Evolutionary conservation across 176 grass and related monocot species (phyloP).

Genomic region (Oropetium thomaeum): DNA sequence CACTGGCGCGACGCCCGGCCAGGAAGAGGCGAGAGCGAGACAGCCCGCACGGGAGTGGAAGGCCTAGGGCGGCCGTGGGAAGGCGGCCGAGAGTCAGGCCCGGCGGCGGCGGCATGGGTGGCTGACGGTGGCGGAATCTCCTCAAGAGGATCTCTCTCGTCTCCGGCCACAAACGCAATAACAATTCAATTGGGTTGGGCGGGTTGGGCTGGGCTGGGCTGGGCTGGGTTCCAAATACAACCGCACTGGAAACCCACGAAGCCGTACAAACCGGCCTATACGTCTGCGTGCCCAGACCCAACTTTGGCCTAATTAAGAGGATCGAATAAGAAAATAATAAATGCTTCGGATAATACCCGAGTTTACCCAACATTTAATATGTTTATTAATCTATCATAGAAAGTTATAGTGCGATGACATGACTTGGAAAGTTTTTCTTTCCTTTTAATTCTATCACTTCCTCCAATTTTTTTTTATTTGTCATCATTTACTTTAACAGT

Average conservation of each 20-base stretch:
- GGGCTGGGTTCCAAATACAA: not conserved
- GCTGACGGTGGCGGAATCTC: not conserved
- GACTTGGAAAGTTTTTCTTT: too few relatives aligned
- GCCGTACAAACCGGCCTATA: too few relatives aligned
- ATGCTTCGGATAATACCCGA: too few relatives aligned
- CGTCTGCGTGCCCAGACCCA: too few relatives aligned
- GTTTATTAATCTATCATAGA: too few relatives aligned
- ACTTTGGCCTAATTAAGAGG: too few relatives aligned
- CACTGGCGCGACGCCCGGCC: conserved; percentile 23
- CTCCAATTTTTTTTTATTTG: too few relatives aligned
- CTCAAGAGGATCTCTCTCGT: not conserved
- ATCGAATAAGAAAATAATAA: too few relatives aligned
- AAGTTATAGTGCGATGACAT: too few relatives aligned
- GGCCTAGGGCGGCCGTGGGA: conserved; percentile 11
- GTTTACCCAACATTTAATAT: too few relatives aligned
- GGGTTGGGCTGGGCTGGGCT: not conserved
- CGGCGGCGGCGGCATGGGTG: conserved; percentile 17
- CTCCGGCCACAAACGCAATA: not conserved
- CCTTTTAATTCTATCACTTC: too few relatives aligned
- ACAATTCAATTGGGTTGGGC: not conserved
- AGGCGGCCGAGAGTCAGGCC: conserved; percentile 30
- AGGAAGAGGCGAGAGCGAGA: conserved; percentile 12
- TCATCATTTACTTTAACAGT: too few relatives aligned
- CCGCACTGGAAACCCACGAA: not conserved
- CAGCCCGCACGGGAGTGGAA: not conserved